Base-by-base conservation (phyloP, 805 yeast genomes). In the Cyberlindnera nakhonratchasimensis region DNA sequence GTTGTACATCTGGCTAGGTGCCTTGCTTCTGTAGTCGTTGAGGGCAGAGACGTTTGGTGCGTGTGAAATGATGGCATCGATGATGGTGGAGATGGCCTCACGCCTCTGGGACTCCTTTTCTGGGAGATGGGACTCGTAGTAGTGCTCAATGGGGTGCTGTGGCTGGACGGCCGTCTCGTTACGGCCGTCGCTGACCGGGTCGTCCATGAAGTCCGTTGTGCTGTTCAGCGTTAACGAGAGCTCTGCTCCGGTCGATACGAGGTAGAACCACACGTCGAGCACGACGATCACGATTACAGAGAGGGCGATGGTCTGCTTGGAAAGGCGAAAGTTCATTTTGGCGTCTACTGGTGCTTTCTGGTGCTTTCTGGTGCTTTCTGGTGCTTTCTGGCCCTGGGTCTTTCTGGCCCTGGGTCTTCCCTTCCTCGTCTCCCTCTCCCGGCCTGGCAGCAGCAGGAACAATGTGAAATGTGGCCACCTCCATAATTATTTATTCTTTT, bases 1-100 rank as follows among this genome's bases (percentile, higher is more conserved):
- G 25, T 42, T 42, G 35, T 37, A 42, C 41, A 33, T 32, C 20
- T 14, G 32, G 7, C 23, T 37, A 6, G 40, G 32, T 4, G 40
- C 34, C 20, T 26, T 17, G 11, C 41, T 35, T 2, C 16, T 23
- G 34, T 42, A 42, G 7, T 37, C 6, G 28, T 37, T 28, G 13
- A 42, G 21, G 3, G 40, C 37, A 10, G 41, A 5, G 22, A 22
- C 22, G 37, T 37, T 37, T 32, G 45, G 45, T 2, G 29, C 34
- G 20, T 37, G 34, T 5, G 9, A n/a, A 12, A 36, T 18, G 34
- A 41, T 41, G 28, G 28, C 4, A 17, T 33, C 23, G 25, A 37
- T 18, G 34, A 41, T 41, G 18, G 8, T 5, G 7, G 28, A 25
- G n/a, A 41, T 13, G n/a, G 44, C 43, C 3, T n/a, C 20, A n/a